Evolutionary conservation across 73 alveolate species (phyloP).

Genomic region (Paramecium caudatum): DNA sequence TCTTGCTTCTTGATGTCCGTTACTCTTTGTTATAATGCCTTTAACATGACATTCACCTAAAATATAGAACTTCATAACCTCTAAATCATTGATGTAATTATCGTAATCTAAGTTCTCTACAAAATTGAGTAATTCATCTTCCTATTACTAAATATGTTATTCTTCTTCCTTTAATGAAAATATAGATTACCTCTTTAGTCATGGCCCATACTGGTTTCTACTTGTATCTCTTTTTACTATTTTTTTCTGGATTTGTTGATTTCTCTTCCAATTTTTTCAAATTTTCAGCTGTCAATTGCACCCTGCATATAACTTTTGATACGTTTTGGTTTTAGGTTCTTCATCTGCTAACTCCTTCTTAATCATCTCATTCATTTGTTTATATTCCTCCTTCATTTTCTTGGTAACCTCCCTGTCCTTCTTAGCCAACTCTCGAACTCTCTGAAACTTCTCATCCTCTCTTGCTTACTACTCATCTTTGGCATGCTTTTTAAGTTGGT

Average conservation of each 20-base stretch:
- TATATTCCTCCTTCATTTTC: conserved; percentile 79
- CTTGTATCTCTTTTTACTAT: conserved; percentile 70
- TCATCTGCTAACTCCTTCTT: conserved; percentile 63
- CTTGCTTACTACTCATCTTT: conserved; percentile 78
- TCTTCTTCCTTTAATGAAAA: conserved; percentile 76
- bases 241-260: conserved; percentile 1
- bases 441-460: conserved; percentile 75
- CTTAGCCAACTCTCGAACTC: conserved; percentile 79
- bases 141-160: conserved; percentile 84
- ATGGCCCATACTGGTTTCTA: conserved; percentile 91
- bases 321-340: neutral
- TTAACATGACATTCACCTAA: conserved; percentile 81
- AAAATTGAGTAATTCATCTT: conserved; percentile 88
- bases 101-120: conserved; percentile 94
- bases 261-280: conserved; percentile 76
- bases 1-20: conserved; percentile 87
- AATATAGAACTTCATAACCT: conserved; percentile 75
- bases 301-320: conserved; percentile 5
- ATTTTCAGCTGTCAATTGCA: conserved; percentile 84
- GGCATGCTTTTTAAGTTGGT: conserved; percentile 80
- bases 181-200: conserved; percentile 80
- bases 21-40: conserved; percentile 86
- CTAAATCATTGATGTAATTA: conserved; percentile 90
- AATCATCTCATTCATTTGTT: conserved; percentile 73
- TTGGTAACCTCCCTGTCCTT: conserved; percentile 75